A percentile compares a stretch with the other conserved stretches of the same genome.
Evolutionary conservation across 495 filamentous ascomycete genomes (phyloP).

Genomic region (Hypomontagnella monticulosa): DNA sequence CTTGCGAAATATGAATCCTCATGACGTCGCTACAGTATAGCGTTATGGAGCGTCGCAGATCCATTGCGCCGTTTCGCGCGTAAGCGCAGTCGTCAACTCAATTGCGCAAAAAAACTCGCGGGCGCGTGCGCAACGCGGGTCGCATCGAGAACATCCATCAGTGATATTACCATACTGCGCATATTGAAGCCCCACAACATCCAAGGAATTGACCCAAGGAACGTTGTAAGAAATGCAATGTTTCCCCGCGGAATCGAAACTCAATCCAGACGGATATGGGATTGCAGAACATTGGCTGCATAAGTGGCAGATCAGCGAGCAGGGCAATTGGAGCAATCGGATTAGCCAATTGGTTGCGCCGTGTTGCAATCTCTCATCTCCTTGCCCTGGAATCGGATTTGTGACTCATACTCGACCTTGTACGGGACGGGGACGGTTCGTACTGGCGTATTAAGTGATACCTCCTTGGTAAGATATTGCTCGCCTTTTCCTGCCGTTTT

Average conservation of each 20-base stretch:
- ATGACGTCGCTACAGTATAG: neutral
- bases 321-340: conserved; percentile 38
- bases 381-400: conserved; percentile 3
- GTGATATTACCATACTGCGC: neutral
- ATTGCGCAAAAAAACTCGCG: conserved; percentile 15
- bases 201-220: neutral
- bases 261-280: conserved; percentile 24
- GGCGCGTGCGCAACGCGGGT: conserved; percentile 23
- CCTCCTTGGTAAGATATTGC: neutral
- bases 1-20: neutral
- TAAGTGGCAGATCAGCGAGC: conserved; percentile 6
- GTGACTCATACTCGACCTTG: conserved; percentile 34
- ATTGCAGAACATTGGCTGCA: neutral
- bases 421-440: neutral
- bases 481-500: conserved; percentile 33
- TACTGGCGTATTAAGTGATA: too few species aligned
- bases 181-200: conserved; percentile 28
- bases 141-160: conserved; percentile 4
- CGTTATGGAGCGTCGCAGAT: conserved; percentile 7
- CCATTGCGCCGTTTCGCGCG: neutral
- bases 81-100: conserved; percentile 19
- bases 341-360: conserved; percentile 38
- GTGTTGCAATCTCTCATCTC: conserved; percentile 20
- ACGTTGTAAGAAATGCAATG: conserved; percentile 10
- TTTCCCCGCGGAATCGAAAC: conserved; percentile 34